A percentile compares a stretch with the other conserved stretches of the same genome.
Evolutionary conservation across 805 yeast species (phyloP).

Genomic region (Ogataea neopini): DNA sequence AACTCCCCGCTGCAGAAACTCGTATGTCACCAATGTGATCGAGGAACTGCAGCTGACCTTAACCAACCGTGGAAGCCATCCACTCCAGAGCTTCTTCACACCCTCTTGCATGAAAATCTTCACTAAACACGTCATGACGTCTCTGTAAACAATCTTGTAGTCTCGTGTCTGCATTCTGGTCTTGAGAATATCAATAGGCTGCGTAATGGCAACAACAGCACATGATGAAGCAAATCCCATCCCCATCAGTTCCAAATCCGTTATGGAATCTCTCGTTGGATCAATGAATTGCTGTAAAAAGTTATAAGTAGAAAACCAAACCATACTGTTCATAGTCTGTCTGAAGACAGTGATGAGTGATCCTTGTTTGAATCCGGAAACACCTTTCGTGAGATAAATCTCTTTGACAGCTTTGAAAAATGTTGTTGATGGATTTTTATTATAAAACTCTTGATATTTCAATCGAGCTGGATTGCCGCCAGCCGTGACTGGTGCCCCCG

Average conservation of each 20-base stretch:
- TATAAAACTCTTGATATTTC: slow-evolving; percentile 38
- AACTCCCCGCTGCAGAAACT: slow-evolving; percentile 51
- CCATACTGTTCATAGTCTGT: slow-evolving; percentile 76
- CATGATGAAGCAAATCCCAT: slow-evolving; percentile 65
- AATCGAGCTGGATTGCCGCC: slow-evolving; percentile 9
- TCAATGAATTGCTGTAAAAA: slow-evolving; percentile 69
- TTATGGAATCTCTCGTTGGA: slow-evolving; percentile 50
- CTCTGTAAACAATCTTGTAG: slow-evolving; percentile 57
- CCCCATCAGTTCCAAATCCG: slow-evolving; percentile 36
- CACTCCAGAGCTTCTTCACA: slow-evolving; percentile 50
- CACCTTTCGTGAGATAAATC: slow-evolving; percentile 71
- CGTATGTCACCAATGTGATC: slow-evolving; percentile 64
- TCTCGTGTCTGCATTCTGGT: slow-evolving; percentile 82
- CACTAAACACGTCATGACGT: slow-evolving; percentile 58
- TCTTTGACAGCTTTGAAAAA: slow-evolving; percentile 57
- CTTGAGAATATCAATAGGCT: slow-evolving; percentile 86
- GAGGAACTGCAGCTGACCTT: slow-evolving; percentile 74
- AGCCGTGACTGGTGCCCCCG: neutral
- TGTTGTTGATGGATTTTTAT: slow-evolving; percentile 54
- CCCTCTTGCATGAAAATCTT: slow-evolving; percentile 51
- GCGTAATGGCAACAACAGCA: slow-evolving; percentile 77
- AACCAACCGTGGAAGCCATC: slow-evolving; percentile 65
- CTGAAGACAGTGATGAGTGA: slow-evolving; percentile 78
- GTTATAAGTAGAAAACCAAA: slow-evolving; percentile 82
- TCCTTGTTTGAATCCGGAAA: slow-evolving; percentile 80